phyloP scores from a whole-genome alignment of 208 protist species.

The Tritrichomonas musculus region DNA sequence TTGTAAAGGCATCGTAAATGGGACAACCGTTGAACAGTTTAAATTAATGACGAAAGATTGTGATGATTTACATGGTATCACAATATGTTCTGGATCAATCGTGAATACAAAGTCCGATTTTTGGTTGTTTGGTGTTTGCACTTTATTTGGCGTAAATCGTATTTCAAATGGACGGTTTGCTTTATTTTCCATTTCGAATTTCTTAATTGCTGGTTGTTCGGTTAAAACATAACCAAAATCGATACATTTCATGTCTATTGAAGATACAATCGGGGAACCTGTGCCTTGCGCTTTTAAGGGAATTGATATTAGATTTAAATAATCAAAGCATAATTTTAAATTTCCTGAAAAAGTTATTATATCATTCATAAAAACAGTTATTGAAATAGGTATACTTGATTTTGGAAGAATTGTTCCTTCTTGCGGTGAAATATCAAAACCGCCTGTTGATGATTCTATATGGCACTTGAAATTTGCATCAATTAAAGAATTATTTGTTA shows the following conservation, averaged over 20 bases:
- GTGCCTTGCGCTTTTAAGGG: neutral
- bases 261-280: neutral
- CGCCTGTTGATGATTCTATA: neutral
- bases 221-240: constrained; percentile 27
- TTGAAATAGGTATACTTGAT: neutral
- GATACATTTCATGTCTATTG: neutral
- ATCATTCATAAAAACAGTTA: neutral
- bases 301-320: neutral
- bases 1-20: neutral
- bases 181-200: neutral
- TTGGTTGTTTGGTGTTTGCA: no score
- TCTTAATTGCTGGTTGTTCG: neutral
- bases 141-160: neutral
- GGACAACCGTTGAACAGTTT: neutral
- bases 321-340: neutral
- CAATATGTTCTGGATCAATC: neutral
- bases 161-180: neutral
- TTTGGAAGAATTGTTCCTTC: neutral
- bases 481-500: constrained; percentile 7
- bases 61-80: neutral
- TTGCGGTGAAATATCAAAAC: neutral
- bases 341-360: neutral
- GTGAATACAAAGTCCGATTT: neutral
- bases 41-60: neutral
- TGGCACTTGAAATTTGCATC: neutral